Evolutionary conservation across 2,329 filamentous ascomycete genomes (phyloP).

Genomic region (Beauveria medogensis): DNA sequence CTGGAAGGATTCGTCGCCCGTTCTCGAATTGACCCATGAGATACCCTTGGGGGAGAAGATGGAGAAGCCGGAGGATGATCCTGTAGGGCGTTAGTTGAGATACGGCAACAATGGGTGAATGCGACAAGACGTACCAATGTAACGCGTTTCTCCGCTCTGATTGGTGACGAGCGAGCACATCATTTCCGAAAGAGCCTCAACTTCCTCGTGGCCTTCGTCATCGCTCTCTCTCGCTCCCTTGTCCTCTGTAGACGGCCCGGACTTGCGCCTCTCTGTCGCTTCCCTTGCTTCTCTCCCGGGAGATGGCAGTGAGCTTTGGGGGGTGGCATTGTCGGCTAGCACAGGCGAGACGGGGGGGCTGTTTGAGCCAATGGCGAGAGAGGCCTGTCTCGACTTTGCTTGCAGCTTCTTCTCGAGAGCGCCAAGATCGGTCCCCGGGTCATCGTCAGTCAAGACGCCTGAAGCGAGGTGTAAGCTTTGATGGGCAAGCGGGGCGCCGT

Average conservation of each 20-base stretch:
- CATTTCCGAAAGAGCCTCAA: conserved; percentile 89
- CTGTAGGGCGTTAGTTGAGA: conserved; percentile 34
- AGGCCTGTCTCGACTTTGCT: conserved; percentile 48
- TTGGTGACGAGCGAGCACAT: conserved; percentile 98
- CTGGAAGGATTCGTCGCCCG: conserved; percentile 90
- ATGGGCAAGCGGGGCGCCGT: neutral
- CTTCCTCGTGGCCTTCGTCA: conserved; percentile 39
- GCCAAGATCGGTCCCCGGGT: conserved; percentile 78
- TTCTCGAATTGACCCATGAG: conserved; percentile 97
- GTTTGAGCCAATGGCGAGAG: conserved; percentile 35
- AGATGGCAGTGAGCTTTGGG: conserved; percentile 47
- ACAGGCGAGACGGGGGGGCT: conserved; percentile 43
- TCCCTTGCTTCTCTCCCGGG: conserved; percentile 30
- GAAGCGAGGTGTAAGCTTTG: neutral
- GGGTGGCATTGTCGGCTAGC: conserved; percentile 36
- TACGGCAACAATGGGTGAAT: neutral
- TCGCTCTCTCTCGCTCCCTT: conserved; percentile 17
- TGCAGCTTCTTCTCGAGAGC: conserved; percentile 71
- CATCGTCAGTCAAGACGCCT: conserved; percentile 77
- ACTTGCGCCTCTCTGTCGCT: conserved; percentile 23
- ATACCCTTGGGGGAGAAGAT: conserved; percentile 98
- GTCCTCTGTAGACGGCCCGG: conserved; percentile 16
- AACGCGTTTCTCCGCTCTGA: conserved; percentile 87
- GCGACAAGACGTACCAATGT: conserved; percentile 60
- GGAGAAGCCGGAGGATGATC: conserved; percentile 94